A percentile compares a stretch with the other conserved stretches of the same genome.
phyloP scores from a whole-genome alignment of 1,284 basidiomycete genomes.

The Moesziomyces sp. region DNA sequence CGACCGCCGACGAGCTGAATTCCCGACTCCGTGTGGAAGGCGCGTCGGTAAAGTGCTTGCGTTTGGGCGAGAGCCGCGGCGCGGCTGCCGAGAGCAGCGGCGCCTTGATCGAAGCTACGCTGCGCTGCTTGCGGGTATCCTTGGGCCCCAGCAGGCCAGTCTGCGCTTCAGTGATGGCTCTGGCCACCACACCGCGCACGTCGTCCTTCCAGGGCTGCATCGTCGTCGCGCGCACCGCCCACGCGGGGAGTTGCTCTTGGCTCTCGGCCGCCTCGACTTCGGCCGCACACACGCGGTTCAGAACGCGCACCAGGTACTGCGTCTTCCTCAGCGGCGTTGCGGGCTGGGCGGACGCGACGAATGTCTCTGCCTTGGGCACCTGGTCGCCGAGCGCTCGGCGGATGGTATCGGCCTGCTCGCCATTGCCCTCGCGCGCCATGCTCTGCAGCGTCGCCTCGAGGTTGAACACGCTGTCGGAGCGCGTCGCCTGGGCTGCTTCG shows the following conservation, averaged over 20 bases:
- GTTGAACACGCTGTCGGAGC: conserved; percentile 15
- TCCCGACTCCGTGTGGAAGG: neutral
- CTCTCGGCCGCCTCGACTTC: conserved; percentile 6
- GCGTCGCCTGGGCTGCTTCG: neutral
- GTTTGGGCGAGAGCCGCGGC: conserved; percentile 13
- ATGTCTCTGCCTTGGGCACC: neutral
- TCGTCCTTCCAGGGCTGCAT: neutral
- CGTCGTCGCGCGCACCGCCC: neutral
- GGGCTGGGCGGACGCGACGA: conserved; percentile 5
- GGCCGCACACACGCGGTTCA: conserved; percentile 31
- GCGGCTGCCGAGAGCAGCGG: neutral
- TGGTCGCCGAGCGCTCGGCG: neutral
- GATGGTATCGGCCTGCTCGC: conserved; percentile 5
- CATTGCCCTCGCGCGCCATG: conserved; percentile 14
- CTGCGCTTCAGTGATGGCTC: conserved; percentile 8
- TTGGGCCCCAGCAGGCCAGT: conserved; percentile 13
- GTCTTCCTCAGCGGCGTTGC: conserved; percentile 22
- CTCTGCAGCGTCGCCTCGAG: conserved; percentile 19
- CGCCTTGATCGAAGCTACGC: neutral
- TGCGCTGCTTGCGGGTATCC: neutral
- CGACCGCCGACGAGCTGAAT: conserved; percentile 13
- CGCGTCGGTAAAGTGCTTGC: neutral
- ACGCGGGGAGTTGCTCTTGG: neutral
- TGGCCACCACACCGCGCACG: neutral
- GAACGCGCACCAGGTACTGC: conserved; percentile 33